These are phyloP conservation scores for Niebla homalea DNA, from an alignment of 495 filamentous ascomycete genomes.

Conservation along the genomic window DNA sequence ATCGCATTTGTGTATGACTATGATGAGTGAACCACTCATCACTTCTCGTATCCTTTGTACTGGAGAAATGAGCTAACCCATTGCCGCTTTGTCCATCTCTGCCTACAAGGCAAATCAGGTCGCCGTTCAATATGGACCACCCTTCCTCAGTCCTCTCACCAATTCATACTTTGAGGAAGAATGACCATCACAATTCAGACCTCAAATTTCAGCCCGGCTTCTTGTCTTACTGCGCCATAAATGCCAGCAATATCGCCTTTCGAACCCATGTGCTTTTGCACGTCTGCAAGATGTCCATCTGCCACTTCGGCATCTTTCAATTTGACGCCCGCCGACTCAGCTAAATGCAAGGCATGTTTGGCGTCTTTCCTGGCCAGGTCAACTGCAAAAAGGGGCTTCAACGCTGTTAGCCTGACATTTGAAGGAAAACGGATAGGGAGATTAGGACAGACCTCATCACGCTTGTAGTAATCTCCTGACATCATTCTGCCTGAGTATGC, in stretches of 20 bases:
- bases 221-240: constrained; percentile 62
- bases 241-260: constrained; percentile 75
- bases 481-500: constrained; percentile 65
- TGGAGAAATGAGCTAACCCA: no score
- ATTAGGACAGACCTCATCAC: constrained; percentile 32
- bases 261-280: constrained; percentile 59
- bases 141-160: no score
- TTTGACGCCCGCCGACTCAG: constrained; percentile 43
- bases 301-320: constrained; percentile 54
- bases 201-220: constrained; percentile 58
- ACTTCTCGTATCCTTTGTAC: no score
- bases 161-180: no score
- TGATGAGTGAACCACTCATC: no score
- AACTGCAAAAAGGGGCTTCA: constrained; percentile 70
- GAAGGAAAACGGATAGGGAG: not conserved
- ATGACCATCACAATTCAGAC: no score
- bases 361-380: constrained; percentile 80
- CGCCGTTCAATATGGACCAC: no score
- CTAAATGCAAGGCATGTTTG: constrained; percentile 57
- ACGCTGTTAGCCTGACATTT: constrained; percentile 4
- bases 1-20: no score
- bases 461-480: constrained; percentile 56
- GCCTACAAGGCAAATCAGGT: no score
- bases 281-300: constrained; percentile 51
- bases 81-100: no score